Conservation (phyloP, 768 basidiomycete species). For the Inosperma sp. region DNA sequence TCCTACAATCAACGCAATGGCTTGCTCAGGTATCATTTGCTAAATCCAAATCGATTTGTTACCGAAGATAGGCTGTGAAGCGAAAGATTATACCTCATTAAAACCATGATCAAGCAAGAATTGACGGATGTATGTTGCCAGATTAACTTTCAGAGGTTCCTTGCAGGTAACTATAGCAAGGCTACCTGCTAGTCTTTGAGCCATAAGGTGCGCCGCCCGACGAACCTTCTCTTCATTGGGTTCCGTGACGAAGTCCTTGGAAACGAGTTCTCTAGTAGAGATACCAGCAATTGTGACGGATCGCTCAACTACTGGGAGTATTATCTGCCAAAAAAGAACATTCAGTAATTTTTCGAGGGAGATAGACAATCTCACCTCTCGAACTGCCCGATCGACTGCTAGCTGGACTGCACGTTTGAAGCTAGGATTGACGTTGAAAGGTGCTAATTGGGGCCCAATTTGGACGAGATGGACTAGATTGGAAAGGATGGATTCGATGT, state of each 20-base stretch:
- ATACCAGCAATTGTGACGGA: slow-evolving; percentile 98
- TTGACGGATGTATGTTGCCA: slow-evolving; percentile 82
- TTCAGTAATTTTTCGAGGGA: slow-evolving; percentile 2
- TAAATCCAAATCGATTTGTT: slow-evolving; percentile 20
- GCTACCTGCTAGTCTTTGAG: slow-evolving; percentile 93
- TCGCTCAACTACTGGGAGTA: slow-evolving; percentile 94
- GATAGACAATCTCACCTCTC: slow-evolving; percentile 58
- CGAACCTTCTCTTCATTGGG: slow-evolving; percentile 86
- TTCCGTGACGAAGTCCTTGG: slow-evolving; percentile 95
- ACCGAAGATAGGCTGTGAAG: neutral
- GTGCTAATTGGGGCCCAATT: slow-evolving; percentile 73
- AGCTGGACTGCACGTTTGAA: slow-evolving; percentile 90
- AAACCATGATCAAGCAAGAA: slow-evolving; percentile 85
- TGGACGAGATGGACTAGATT: slow-evolving; percentile 67
- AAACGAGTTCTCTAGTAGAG: slow-evolving; percentile 90
- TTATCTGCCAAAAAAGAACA: slow-evolving; percentile 53
- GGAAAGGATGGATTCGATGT: slow-evolving; percentile 76
- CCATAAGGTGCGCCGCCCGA: slow-evolving; percentile 92
- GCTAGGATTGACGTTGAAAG: slow-evolving; percentile 66
- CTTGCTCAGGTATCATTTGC: slow-evolving; percentile 77
- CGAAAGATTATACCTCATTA: slow-evolving; percentile 56
- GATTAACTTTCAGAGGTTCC: slow-evolving; percentile 90
- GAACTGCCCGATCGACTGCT: slow-evolving; percentile 90
- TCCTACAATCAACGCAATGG: slow-evolving; percentile 71
- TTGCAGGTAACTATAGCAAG: slow-evolving; percentile 97